Evolutionary conservation across 306 rosid species (phyloP).

Genomic region (Luffa acutangula): DNA sequence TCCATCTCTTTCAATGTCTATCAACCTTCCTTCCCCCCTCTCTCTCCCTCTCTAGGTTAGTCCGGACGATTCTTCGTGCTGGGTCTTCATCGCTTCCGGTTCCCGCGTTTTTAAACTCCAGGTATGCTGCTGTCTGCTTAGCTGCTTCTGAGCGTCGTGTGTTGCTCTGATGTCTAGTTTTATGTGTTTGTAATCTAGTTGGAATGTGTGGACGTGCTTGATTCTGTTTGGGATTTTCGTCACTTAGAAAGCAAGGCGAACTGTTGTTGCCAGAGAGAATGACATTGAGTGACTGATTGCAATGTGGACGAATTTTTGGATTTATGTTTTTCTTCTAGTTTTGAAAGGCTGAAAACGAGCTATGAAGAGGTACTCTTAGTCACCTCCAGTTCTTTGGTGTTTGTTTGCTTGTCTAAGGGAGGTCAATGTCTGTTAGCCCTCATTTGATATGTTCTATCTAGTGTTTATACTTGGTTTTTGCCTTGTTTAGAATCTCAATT

Average conservation of each 20-base stretch:
- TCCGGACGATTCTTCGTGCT: constrained; percentile 32
- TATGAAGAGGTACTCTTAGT: not conserved
- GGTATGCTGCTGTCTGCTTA: constrained; percentile 18
- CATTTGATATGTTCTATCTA: not conserved
- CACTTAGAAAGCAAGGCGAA: not conserved
- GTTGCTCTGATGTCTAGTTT: not conserved
- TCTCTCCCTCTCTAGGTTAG: constrained; percentile 27
- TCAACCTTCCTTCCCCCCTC: not conserved
- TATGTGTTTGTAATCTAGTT: not conserved
- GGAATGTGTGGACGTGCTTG: not conserved
- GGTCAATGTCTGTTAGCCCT: not conserved
- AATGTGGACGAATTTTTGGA: not conserved
- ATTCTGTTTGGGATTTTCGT: not conserved
- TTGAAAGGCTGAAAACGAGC: not conserved
- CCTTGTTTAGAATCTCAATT: not conserved
- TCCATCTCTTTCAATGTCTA: not conserved
- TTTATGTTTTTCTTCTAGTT: not conserved
- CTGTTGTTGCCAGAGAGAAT: not conserved
- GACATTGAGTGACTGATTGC: not conserved
- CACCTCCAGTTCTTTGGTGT: not conserved
- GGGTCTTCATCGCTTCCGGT: constrained; percentile 71
- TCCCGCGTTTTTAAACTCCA: constrained; percentile 51
- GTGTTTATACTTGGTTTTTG: not conserved
- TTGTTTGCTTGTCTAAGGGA: not conserved
- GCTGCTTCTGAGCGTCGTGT: not conserved